Conservation (phyloP, 2,329 filamentous ascomycete species). For the Hortaea werneckii region DNA sequence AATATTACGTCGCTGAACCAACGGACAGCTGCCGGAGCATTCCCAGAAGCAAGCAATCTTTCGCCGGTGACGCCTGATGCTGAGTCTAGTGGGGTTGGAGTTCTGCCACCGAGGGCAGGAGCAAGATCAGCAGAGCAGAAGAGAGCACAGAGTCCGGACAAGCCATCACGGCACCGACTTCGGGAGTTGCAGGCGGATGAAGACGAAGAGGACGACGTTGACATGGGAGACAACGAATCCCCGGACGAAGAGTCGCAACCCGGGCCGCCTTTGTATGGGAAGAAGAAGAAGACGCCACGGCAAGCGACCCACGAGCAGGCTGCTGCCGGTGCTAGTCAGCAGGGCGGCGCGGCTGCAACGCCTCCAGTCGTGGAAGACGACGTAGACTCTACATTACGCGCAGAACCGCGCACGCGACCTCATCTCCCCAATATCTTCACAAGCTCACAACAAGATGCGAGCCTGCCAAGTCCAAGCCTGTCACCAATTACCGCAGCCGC, state of each 20-base stretch:
- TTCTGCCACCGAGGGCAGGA: constrained; percentile 8
- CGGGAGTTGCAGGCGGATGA: constrained; percentile 19
- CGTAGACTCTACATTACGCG: constrained; percentile 44
- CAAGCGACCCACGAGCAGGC: constrained; percentile 7
- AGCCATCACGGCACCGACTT: constrained; percentile 17
- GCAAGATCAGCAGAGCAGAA: constrained; percentile 8
- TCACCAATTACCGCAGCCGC: constrained; percentile 82
- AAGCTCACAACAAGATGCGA: constrained; percentile 72
- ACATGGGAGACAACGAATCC: constrained; percentile 17
- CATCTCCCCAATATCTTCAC: constrained; percentile 51
- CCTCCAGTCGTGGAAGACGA: constrained; percentile 68
- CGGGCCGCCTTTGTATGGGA: constrained; percentile 16
- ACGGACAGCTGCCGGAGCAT: constrained; percentile 11
- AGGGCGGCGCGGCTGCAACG: constrained; percentile 44
- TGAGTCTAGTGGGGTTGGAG: constrained; percentile 13
- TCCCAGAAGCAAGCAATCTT: constrained; percentile 10
- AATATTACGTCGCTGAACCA: constrained; percentile 21
- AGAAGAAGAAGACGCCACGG: constrained; percentile 10
- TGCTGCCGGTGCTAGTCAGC: constrained; percentile 7
- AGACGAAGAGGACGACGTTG: constrained; percentile 13
- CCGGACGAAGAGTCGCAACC: constrained; percentile 21
- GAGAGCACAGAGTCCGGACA: constrained; percentile 9
- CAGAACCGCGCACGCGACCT: constrained; percentile 12
- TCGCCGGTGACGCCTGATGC: constrained; percentile 26
- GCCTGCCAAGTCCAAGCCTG: constrained; percentile 84